These are phyloP conservation scores for Solanum medicagineum DNA, from an alignment of 257 asterid species.

Conservation along the genomic window DNA sequence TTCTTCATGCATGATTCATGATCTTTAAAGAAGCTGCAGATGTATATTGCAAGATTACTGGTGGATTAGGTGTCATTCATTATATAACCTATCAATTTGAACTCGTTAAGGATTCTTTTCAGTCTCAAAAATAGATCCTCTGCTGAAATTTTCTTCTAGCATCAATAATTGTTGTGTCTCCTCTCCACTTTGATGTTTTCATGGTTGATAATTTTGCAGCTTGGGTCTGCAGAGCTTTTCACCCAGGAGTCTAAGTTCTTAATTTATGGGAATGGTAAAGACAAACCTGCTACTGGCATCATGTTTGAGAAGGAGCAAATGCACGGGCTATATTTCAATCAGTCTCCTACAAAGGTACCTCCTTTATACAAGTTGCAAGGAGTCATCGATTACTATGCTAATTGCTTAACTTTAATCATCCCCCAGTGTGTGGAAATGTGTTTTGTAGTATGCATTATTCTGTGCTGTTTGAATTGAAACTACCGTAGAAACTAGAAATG, in stretches of 20 bases:
- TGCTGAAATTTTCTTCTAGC: neutral
- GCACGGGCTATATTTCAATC: constrained; percentile 86
- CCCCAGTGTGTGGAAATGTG: neutral
- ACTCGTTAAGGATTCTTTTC: neutral
- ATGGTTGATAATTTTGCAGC: constrained; percentile 37
- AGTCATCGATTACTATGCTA: neutral
- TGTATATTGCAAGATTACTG: neutral
- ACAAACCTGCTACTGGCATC: constrained; percentile 89
- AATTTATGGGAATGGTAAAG: constrained; percentile 64
- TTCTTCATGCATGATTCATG: neutral
- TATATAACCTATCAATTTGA: neutral
- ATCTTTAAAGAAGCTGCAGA: neutral
- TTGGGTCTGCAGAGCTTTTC: constrained; percentile 81
- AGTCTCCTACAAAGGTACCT: constrained; percentile 78
- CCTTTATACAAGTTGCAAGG: neutral
- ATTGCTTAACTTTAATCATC: neutral
- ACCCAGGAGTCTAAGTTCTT: constrained; percentile 64
- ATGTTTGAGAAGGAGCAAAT: constrained; percentile 87
- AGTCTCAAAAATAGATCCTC: neutral
- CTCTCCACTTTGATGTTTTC: neutral
- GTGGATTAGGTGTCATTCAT: neutral
- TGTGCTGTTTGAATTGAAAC: neutral
- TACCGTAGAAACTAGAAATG: neutral
- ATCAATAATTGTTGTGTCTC: neutral
- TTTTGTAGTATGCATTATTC: neutral